These are phyloP conservation scores for Xylaria sp. DNA, from an alignment of 2,329 filamentous ascomycete species.

Conservation along the genomic window DNA sequence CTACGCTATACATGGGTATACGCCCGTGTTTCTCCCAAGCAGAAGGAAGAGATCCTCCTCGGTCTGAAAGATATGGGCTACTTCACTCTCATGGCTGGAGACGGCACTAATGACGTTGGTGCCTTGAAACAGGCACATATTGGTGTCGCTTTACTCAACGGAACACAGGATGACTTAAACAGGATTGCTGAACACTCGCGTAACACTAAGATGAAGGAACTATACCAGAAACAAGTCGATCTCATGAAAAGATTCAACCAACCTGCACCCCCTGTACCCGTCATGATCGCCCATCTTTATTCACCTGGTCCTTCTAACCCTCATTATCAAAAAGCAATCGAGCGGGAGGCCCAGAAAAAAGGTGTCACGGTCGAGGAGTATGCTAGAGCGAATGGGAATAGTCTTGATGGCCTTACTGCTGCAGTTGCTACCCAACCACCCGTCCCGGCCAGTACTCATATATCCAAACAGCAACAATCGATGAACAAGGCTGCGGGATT, in stretches of 20 bases:
- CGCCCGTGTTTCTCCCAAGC: slow-evolving; percentile 96
- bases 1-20: slow-evolving; percentile 96
- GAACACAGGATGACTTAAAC: slow-evolving; percentile 87
- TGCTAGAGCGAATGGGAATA: slow-evolving; percentile 62
- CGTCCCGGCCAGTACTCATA: slow-evolving; percentile 63
- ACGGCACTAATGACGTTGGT: slow-evolving; percentile 97
- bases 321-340: slow-evolving; percentile 91
- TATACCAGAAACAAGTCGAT: slow-evolving; percentile 94
- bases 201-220: slow-evolving; percentile 97
- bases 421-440: slow-evolving; percentile 72
- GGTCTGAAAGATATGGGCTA: slow-evolving; percentile 97
- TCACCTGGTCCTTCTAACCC: slow-evolving; percentile 91
- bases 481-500: slow-evolving; percentile 79
- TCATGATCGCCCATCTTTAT: slow-evolving; percentile 91
- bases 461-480: slow-evolving; percentile 71
- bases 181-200: slow-evolving; percentile 93
- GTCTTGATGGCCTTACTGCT: slow-evolving; percentile 73
- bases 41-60: slow-evolving; percentile 98
- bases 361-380: slow-evolving; percentile 71
- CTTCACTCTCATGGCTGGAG: slow-evolving; percentile 98
- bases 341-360: slow-evolving; percentile 85
- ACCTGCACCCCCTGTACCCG: slow-evolving; percentile 89
- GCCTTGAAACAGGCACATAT: slow-evolving; percentile 98
- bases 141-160: slow-evolving; percentile 94
- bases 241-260: slow-evolving; percentile 97